Evolutionary conservation across 305 asterid genomes (phyloP), one percentile per base, ranked within the genome.

Genomic region (Rubia peregrina): DNA sequence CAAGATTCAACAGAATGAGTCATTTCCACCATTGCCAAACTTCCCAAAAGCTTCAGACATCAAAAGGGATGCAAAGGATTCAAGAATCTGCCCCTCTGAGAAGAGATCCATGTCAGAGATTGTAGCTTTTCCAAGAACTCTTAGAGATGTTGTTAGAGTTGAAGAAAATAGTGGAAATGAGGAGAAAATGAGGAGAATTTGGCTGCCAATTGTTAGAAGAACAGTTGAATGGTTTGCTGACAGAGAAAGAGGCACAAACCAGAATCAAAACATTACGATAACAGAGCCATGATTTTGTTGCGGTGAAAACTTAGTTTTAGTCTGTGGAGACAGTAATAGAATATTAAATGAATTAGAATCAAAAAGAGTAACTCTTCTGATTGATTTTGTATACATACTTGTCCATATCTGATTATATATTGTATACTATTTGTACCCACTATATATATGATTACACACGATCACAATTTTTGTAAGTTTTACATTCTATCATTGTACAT

Each of bases 61-160:
- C 65, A 69, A 60, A 62, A 51, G 57, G 79, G 74, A 51, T 66
- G 24, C 59, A n/a, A 53, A n/a, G 59, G 59, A 53, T 53, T 79
- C 57, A 75, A 61, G 67, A 30, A 40, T 41, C 9, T 60, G 72
- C 42, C 43, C 62, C 61, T 78, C 86, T 57, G 36, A 80, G 79
- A 82, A 81, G 75, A 80, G 94, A 83, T 88, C 94, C 24, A 84
- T 87, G 95, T 90, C 97, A 9, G 95, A 88, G 72, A 90, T 90
- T 14, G 80, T 82, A 8, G 85, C 79, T 61, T 70, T 81, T 67
- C 70, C 97, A 21, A 90, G 97, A 80, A 75, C 78, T 53, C 65
- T 51, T 12, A 51, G 44, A 57, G 69, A 61, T 57, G 36, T 4
- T 22, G 63, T 19, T 40, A 65, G 59, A 30, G 48, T 24, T n/a